These are phyloP conservation scores for Podila epigama DNA, from an alignment of 192 early-diverging fungal species.

Conservation along the genomic window DNA sequence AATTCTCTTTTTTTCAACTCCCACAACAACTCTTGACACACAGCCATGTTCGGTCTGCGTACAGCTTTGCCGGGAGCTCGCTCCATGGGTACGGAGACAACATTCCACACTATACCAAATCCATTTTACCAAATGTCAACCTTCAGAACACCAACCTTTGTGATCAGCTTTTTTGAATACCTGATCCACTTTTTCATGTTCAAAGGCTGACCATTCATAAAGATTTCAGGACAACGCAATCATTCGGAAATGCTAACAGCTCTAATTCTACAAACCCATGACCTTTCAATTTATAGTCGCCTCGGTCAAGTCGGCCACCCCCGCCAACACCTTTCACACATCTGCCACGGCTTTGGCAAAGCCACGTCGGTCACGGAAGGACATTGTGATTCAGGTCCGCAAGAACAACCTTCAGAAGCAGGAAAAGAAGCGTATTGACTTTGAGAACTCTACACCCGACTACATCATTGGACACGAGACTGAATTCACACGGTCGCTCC, in stretches of 20 bases:
- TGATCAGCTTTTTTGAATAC: background rate
- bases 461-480: constrained; percentile 50
- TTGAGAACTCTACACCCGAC: constrained; percentile 37
- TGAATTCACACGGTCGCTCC: constrained; percentile 44
- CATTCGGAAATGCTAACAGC: too few species aligned
- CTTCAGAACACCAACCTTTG: background rate
- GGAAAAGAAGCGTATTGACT: constrained; percentile 34
- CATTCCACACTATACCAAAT: background rate
- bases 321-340: constrained; percentile 35
- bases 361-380: constrained; percentile 40
- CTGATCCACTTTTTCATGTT: background rate
- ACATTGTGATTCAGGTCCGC: constrained; percentile 42
- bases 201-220: too few species aligned
- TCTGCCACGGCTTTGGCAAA: constrained; percentile 31
- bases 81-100: constrained; percentile 30
- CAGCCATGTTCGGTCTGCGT: constrained; percentile 47
- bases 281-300: too few species aligned
- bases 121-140: background rate
- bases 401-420: constrained; percentile 46
- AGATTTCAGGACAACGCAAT: too few species aligned
- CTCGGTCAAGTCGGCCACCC: constrained; percentile 20
- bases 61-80: constrained; percentile 38
- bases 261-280: too few species aligned
- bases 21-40: background rate
- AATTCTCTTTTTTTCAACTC: background rate